Base-by-base conservation (phyloP, 2,329 filamentous ascomycete genomes). In the Pseudocercospora pini-densiflorae region DNA sequence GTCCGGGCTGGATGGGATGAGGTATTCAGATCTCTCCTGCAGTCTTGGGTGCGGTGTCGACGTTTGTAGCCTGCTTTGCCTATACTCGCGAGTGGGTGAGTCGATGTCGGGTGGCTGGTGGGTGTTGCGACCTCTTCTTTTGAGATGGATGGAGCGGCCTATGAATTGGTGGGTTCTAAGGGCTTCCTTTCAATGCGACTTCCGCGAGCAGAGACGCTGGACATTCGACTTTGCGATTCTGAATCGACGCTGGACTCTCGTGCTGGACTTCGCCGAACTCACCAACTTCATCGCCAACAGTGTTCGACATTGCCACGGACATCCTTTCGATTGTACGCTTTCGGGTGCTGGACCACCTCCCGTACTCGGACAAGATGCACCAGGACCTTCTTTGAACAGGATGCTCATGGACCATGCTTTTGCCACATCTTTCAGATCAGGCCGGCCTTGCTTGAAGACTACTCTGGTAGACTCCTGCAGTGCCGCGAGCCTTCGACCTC, bases 51-150 rank as follows among this genome's bases (percentile, higher is more conserved):
- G 55, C 55, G 55, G 55, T 58, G 55, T 43, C 33, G 51, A 27
- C 27, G 51, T 24, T 58, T 40, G 55, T 16, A 58, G 55, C 31
- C 23, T 33, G n/a, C 31, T 57, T 33, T 12, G 53, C 53, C 53
- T 57, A 16, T 58, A 21, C 16, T 36, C 16, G 55, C 29, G 31
- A 40, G 55, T 43, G 55, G 55, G 31, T n/a, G 31, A 58, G 55
- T 58, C 19, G 55, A 43, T 58, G 55, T 31, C 55, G 55, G 55
- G 55, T 58, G 55, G 55, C 55, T 36, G 55, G 27, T 36, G 55
- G 55, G 27, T 19, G 55, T 58, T 58, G 55, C 55, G 27, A 4
- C 55, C 31, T 58, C 0, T 33, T 19, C 3, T 57, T 33, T 33
- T 33, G 40, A 1, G 5, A 8, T 3, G 16, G 12, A 19, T 27